Conservation (phyloP, 2,329 filamentous ascomycete genomes). For the Aspergillus tamarii region DNA sequence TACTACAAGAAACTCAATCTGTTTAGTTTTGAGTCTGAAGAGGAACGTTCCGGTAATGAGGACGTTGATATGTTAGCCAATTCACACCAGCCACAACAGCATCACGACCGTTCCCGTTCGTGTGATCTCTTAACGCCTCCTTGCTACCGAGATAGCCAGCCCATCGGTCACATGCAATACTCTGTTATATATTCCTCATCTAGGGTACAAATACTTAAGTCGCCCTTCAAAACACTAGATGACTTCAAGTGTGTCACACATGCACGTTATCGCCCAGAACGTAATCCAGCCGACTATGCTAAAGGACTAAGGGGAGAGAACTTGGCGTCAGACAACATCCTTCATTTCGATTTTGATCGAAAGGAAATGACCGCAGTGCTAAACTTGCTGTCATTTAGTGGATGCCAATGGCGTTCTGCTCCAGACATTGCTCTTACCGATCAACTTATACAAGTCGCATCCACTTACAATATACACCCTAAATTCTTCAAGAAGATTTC, state of each 20-base stretch:
- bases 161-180: not conserved
- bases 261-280: conserved; percentile 19
- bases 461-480: conserved; percentile 8
- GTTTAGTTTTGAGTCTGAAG: conserved; percentile 18
- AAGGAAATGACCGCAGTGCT: conserved; percentile 28
- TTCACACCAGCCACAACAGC: not conserved
- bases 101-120: not conserved
- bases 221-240: conserved; percentile 13
- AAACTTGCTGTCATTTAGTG: conserved; percentile 19
- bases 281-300: conserved; percentile 16
- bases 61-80: not conserved
- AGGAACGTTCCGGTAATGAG: not conserved
- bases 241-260: conserved; percentile 15
- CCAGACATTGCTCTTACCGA: conserved; percentile 26
- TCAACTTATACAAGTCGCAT: conserved; percentile 22
- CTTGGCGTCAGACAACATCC: conserved; percentile 9
- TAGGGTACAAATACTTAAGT: conserved; percentile 20
- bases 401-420: conserved; percentile 5
- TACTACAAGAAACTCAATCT: conserved; percentile 33
- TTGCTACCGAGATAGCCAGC: not conserved
- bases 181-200: conserved; percentile 20
- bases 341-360: conserved; percentile 32
- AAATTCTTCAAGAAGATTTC: conserved; percentile 12
- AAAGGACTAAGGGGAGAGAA: conserved; percentile 3
- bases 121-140: not conserved